These are phyloP conservation scores for Hymenoscyphus fraxineus DNA, from an alignment of 2,329 filamentous ascomycete species.

Conservation along the genomic window DNA sequence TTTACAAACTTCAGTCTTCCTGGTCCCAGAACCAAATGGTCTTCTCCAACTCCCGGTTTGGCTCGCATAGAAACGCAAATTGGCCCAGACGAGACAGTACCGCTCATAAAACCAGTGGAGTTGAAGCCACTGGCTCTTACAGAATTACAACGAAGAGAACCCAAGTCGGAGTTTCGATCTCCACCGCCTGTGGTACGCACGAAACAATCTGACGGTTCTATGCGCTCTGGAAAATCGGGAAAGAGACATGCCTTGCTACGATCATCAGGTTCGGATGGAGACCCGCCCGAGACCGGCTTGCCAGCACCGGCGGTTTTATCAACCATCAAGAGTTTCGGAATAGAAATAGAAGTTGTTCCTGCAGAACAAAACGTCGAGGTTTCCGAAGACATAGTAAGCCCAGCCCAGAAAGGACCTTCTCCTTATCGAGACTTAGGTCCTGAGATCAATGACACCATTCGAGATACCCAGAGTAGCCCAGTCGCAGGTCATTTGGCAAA, in stretches of 20 bases:
- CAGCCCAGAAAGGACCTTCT: background rate
- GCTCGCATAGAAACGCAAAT: background rate
- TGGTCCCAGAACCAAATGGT: constrained; percentile 20
- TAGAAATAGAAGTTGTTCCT: background rate
- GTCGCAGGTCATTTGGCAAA: constrained; percentile 13
- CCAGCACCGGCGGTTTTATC: constrained; percentile 27
- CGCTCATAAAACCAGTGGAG: constrained; percentile 4
- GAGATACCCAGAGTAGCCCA: background rate
- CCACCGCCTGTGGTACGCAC: background rate
- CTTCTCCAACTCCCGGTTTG: background rate
- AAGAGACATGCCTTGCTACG: constrained; percentile 30
- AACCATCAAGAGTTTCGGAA: constrained; percentile 9
- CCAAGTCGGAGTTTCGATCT: background rate
- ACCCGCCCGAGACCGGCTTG: constrained; percentile 25
- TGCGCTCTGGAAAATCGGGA: constrained; percentile 21
- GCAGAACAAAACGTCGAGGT: background rate
- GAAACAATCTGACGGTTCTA: constrained; percentile 19
- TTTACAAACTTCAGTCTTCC: constrained; percentile 32
- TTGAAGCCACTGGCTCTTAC: constrained; percentile 2
- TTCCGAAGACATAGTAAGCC: background rate
- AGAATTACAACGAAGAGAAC: constrained; percentile 1
- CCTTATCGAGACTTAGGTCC: background rate
- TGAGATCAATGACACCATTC: constrained; percentile 6
- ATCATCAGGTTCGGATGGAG: constrained; percentile 19
- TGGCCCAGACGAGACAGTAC: background rate